Percentiles rank a stretch among this genome's conserved stretches.
phyloP scores from a whole-genome alignment of 2,329 filamentous ascomycete species.

The Trichoderma arundinaceum region DNA sequence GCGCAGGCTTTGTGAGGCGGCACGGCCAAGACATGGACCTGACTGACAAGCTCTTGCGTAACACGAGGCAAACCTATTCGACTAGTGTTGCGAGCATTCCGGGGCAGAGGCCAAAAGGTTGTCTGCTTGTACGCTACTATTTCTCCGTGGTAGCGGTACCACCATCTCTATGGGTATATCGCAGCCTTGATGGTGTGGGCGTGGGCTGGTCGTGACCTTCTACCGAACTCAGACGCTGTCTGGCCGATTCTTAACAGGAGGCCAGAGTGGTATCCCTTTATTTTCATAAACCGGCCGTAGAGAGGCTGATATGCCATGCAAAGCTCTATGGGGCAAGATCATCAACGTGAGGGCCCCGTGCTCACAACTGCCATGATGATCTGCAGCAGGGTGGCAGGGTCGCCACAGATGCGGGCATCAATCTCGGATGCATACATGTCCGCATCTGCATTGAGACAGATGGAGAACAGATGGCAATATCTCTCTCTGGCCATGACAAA shows the following conservation, averaged over 20 bases:
- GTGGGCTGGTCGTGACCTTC: not conserved
- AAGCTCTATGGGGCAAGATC: slow-evolving; percentile 17
- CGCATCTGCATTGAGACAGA: slow-evolving; percentile 18
- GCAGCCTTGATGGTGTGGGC: slow-evolving; percentile 2
- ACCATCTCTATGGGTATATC: slow-evolving; percentile 7
- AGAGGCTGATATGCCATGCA: slow-evolving; percentile 11
- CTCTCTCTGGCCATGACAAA: not conserved
- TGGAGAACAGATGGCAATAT: not conserved
- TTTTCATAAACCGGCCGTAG: not conserved
- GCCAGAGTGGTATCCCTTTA: not conserved
- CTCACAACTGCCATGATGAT: slow-evolving; percentile 27
- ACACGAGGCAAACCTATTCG: slow-evolving; percentile 27
- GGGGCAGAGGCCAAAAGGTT: not conserved
- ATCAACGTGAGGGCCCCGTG: slow-evolving; percentile 25
- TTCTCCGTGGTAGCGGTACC: slow-evolving; percentile 2
- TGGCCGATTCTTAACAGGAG: not conserved
- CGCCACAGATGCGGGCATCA: slow-evolving; percentile 25
- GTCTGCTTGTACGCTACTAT: not conserved
- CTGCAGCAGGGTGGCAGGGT: slow-evolving; percentile 32
- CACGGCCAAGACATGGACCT: slow-evolving; percentile 27
- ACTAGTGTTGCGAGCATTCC: slow-evolving; percentile 21
- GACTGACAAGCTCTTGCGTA: slow-evolving; percentile 19
- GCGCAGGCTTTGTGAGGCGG: not conserved
- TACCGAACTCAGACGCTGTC: not conserved
- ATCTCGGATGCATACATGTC: slow-evolving; percentile 18